These are phyloP conservation scores for Hymenoscyphus fraxineus DNA, from an alignment of 2,329 filamentous ascomycete genomes.

Conservation along the genomic window DNA sequence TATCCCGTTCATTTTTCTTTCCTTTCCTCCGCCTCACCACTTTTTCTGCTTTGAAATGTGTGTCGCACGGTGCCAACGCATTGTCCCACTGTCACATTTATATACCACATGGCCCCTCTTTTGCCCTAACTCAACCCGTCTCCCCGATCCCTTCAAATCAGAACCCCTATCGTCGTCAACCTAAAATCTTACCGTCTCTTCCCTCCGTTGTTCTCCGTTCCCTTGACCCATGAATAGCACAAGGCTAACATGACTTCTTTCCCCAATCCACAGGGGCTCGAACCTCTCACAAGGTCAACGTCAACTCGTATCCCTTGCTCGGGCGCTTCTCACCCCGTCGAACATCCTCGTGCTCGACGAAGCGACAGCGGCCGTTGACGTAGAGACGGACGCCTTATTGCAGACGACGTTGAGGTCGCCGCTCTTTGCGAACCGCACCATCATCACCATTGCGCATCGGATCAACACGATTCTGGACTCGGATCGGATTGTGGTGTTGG, in stretches of 20 bases:
- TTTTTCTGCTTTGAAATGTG: background rate
- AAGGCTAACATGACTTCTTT: conserved; percentile 7
- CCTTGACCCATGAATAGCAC: conserved; percentile 2
- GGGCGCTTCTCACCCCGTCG: conserved; percentile 88
- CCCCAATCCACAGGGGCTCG: conserved; percentile 57
- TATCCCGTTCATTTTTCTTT: conserved; percentile 7
- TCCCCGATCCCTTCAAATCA: conserved; percentile 11
- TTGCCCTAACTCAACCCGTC: conserved; percentile 12
- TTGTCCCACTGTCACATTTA: conserved; percentile 7
- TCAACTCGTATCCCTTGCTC: conserved; percentile 88
- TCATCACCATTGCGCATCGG: conserved; percentile 96
- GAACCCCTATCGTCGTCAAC: background rate
- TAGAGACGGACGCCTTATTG: conserved; percentile 64
- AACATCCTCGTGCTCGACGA: conserved; percentile 97
- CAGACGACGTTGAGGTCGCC: conserved; percentile 61
- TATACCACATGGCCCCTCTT: conserved; percentile 11
- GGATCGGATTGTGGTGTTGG: conserved; percentile 89
- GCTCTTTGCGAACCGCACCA: conserved; percentile 83
- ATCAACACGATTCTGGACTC: conserved; percentile 93
- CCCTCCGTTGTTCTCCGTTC: conserved; percentile 7
- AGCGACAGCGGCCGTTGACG: conserved; percentile 75
- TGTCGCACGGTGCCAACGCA: conserved; percentile 11
- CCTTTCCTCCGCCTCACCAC: conserved; percentile 13
- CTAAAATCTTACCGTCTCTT: conserved; percentile 10
- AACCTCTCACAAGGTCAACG: conserved; percentile 95